Evolutionary conservation across 306 rosid genomes (phyloP).

Genomic region (Vigna angularis): DNA sequence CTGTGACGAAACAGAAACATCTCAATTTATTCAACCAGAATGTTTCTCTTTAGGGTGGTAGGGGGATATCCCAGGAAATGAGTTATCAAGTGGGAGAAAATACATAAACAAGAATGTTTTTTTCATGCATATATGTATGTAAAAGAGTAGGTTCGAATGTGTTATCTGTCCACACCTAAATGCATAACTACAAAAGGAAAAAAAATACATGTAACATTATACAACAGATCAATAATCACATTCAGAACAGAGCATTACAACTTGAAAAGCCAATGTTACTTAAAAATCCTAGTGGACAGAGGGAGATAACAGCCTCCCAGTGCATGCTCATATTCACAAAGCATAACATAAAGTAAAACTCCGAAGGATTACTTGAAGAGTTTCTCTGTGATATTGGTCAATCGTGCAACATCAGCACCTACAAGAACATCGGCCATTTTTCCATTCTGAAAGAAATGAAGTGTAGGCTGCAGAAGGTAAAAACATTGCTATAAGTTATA

Average conservation of each 20-base stretch:
- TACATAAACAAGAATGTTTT: slow-evolving; percentile 17
- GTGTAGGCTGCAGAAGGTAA: slow-evolving; percentile 75
- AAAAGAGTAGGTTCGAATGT: neutral
- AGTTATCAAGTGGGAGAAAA: neutral
- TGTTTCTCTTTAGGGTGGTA: neutral
- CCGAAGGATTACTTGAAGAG: slow-evolving; percentile 68
- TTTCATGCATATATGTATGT: slow-evolving; percentile 9
- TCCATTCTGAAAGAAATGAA: slow-evolving; percentile 78
- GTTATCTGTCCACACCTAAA: neutral
- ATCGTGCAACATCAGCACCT: slow-evolving; percentile 66
- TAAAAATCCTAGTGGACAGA: slow-evolving; percentile 14
- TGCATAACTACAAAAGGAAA: slow-evolving; percentile 6
- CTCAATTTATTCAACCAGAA: slow-evolving; percentile 2
- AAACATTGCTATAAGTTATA: slow-evolving; percentile 12
- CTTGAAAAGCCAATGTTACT: slow-evolving; percentile 22
- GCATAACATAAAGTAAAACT: slow-evolving; percentile 16
- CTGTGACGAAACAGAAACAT: slow-evolving; percentile 18
- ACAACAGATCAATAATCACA: slow-evolving; percentile 21
- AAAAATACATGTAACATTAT: slow-evolving; percentile 18
- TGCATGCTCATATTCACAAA: slow-evolving; percentile 20
- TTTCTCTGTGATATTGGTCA: slow-evolving; percentile 63
- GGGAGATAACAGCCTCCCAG: slow-evolving; percentile 1
- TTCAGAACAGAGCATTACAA: slow-evolving; percentile 13
- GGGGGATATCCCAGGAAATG: neutral
- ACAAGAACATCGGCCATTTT: slow-evolving; percentile 72